Conservation (phyloP, 2,329 filamentous ascomycete species). For the Berkeleyomyces rouxiae region DNA sequence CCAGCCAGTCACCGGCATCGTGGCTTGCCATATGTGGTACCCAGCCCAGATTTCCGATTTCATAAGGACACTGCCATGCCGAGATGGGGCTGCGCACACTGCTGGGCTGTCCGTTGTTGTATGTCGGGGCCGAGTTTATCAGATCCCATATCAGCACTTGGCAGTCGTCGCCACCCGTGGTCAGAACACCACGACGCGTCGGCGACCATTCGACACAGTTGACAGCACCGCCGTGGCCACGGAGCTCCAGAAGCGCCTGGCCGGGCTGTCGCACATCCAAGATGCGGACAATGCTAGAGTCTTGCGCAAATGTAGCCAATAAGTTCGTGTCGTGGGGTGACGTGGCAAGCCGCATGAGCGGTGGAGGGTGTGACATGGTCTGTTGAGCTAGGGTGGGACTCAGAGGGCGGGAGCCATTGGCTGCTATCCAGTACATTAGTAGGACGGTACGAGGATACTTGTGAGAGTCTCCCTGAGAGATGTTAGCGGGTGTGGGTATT, state of each 20-base stretch:
- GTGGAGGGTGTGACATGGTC: slow-evolving; percentile 60
- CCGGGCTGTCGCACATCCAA: slow-evolving; percentile 92
- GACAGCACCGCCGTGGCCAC: slow-evolving; percentile 68
- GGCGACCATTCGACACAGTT: slow-evolving; percentile 97
- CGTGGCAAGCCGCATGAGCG: slow-evolving; percentile 65
- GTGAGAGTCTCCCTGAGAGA: too few relatives aligned
- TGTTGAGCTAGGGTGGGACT: slow-evolving; percentile 63
- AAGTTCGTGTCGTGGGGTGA: slow-evolving; percentile 93
- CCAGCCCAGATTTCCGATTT: slow-evolving; percentile 74
- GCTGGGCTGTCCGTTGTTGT: slow-evolving; percentile 38
- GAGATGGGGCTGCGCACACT: slow-evolving; percentile 52
- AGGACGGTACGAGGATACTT: not conserved
- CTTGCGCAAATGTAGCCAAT: slow-evolving; percentile 89
- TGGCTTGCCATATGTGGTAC: slow-evolving; percentile 52
- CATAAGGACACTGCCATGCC: slow-evolving; percentile 74
- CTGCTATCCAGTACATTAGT: slow-evolving; percentile 23
- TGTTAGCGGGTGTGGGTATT: not conserved
- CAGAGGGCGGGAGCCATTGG: slow-evolving; percentile 40
- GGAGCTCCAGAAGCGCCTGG: slow-evolving; percentile 82
- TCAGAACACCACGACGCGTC: slow-evolving; percentile 67
- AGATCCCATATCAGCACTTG: slow-evolving; percentile 90
- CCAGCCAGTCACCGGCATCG: slow-evolving; percentile 68
- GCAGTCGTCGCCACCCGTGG: slow-evolving; percentile 82
- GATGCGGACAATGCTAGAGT: slow-evolving; percentile 83
- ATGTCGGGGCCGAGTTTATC: slow-evolving; percentile 41